Percentiles rank a stretch among this genome's conserved stretches.
These are phyloP conservation scores for Periconia digitata DNA, from an alignment of 2,329 filamentous ascomycete species.

Conservation along the genomic window DNA sequence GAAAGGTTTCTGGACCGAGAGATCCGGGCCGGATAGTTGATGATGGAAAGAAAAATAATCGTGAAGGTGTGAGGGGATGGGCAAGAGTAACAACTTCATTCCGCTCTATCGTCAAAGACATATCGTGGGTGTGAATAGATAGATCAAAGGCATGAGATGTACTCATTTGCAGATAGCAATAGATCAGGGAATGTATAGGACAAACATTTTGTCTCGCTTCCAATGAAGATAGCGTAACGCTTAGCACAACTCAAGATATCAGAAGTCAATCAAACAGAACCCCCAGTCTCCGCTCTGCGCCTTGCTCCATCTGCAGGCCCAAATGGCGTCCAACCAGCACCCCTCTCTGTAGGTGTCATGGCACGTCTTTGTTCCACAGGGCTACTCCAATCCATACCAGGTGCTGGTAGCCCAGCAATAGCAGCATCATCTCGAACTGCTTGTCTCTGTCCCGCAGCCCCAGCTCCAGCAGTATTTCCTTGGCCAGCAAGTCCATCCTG, in stretches of 20 bases:
- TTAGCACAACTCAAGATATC: neutral
- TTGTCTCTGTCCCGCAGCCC: constrained; percentile 16
- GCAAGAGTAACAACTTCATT: too few relatives aligned
- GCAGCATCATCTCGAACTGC: constrained; percentile 38
- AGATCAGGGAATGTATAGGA: too few relatives aligned
- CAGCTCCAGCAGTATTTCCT: constrained; percentile 8
- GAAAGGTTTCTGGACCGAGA: constrained; percentile 53
- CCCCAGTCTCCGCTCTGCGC: constrained; percentile 41
- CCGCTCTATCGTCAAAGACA: too few relatives aligned
- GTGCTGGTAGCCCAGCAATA: constrained; percentile 30
- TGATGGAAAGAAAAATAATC: neutral
- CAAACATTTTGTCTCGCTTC: neutral
- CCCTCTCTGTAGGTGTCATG: constrained; percentile 43
- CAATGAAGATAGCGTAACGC: neutral
- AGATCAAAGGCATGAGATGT: neutral
- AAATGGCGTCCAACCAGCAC: constrained; percentile 24
- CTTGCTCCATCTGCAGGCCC: constrained; percentile 26
- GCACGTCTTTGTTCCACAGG: constrained; percentile 41
- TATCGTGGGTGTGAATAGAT: neutral
- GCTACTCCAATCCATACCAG: constrained; percentile 41
- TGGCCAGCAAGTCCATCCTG: constrained; percentile 20
- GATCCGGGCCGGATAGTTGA: constrained; percentile 10
- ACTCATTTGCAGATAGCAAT: too few relatives aligned
- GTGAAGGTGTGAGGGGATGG: neutral
- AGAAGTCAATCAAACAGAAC: constrained; percentile 22